Evolutionary conservation across 805 yeast genomes (phyloP).

Genomic region (Huiozyma sinensis): DNA sequence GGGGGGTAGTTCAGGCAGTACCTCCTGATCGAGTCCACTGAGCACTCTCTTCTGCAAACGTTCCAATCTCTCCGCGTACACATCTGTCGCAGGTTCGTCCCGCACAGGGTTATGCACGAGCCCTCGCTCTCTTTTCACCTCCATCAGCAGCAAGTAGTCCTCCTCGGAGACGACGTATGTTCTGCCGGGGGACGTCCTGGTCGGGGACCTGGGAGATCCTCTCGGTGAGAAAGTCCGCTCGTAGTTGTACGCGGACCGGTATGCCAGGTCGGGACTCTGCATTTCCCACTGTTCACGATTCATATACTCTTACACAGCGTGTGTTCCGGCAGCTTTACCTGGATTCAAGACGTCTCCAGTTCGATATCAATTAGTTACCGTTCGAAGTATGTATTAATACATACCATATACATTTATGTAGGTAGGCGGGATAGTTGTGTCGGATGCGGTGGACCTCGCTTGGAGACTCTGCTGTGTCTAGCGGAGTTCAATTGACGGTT

Average conservation of each 20-base stretch:
- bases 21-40: too few relatives aligned
- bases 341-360: too few relatives aligned
- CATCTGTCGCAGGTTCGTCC: not conserved
- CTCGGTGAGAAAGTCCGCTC: conserved; percentile 23
- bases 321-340: too few relatives aligned
- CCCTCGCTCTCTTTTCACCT: conserved; percentile 8
- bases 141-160: conserved; percentile 19
- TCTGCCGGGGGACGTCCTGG: not conserved
- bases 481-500: conserved; percentile 49
- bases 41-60: not conserved
- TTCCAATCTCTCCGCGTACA: conserved; percentile 1
- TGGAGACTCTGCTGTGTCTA: conserved; percentile 4
- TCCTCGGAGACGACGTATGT: conserved; percentile 20
- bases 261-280: conserved; percentile 7
- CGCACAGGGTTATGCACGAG: too few relatives aligned
- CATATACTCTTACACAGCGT: too few relatives aligned
- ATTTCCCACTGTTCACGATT: too few relatives aligned
- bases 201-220: conserved; percentile 4
- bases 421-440: not conserved
- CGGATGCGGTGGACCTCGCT: too few relatives aligned
- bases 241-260: conserved; percentile 24
- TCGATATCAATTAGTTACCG: not conserved
- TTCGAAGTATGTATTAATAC: not conserved
- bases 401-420: not conserved
- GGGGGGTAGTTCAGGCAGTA: not conserved